A percentile compares a stretch with the other conserved stretches of the same genome.
Conservation (phyloP, 345 rosid genomes). For the Aquilaria sinensis region DNA sequence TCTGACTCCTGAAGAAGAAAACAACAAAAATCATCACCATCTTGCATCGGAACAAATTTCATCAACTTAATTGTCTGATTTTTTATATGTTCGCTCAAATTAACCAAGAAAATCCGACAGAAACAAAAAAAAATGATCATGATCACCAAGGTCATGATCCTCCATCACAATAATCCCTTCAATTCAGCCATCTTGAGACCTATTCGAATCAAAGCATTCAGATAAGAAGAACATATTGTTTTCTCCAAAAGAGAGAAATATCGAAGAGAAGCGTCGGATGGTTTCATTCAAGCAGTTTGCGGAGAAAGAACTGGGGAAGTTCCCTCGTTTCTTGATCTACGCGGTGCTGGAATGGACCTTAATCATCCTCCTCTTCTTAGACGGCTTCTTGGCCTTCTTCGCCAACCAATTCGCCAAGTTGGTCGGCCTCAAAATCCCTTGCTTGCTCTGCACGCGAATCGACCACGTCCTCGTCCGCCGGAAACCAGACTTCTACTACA, state of each 20-base stretch:
- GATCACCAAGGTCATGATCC: constrained; percentile 46
- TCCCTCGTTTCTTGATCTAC: constrained; percentile 54
- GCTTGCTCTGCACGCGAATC: constrained; percentile 80
- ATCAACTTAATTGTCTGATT: background rate
- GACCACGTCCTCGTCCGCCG: constrained; percentile 53
- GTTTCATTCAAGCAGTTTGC: constrained; percentile 37
- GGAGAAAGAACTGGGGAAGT: constrained; percentile 65
- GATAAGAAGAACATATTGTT: background rate
- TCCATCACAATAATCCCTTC: constrained; percentile 16
- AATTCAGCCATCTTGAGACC: background rate
- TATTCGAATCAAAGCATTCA: background rate
- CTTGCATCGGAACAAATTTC: too few species aligned
- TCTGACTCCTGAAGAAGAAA: constrained; percentile 22
- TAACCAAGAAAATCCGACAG: constrained; percentile 2
- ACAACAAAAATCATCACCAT: background rate
- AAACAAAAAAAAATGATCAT: constrained; percentile 30
- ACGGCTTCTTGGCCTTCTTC: constrained; percentile 57
- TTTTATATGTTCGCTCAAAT: constrained; percentile 13
- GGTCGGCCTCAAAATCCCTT: constrained; percentile 72
- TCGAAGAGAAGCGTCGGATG: constrained; percentile 21
- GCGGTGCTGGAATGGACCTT: constrained; percentile 77
- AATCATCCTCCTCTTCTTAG: constrained; percentile 55
- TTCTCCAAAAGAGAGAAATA: constrained; percentile 28
- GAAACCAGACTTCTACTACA: constrained; percentile 58
- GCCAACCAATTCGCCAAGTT: constrained; percentile 67